Conservation (phyloP, 306 rosid genomes). For the Glycine tomentella region DNA sequence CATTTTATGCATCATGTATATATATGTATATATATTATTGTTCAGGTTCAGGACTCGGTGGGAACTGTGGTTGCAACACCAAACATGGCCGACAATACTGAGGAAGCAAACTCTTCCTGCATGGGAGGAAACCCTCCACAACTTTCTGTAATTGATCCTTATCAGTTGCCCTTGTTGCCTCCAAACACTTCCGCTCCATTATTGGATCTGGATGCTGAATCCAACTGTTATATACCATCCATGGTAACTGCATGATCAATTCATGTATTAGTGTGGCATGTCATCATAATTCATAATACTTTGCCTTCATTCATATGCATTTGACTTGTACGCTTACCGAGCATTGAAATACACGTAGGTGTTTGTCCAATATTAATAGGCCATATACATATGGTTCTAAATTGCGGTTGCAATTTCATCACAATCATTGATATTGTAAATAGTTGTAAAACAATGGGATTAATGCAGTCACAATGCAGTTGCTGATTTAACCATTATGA, state of each 20-base stretch:
- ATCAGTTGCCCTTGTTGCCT: not conserved
- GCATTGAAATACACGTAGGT: not conserved
- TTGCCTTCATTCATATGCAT: not conserved
- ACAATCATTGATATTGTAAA: no score
- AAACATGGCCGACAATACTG: not conserved
- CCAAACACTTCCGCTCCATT: not conserved
- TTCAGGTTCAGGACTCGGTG: not conserved
- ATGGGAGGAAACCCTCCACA: not conserved
- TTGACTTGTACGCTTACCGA: not conserved
- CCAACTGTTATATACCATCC: not conserved
- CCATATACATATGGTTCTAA: no score
- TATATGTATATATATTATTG: not conserved
- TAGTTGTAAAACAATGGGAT: no score
- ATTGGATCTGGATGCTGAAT: not conserved
- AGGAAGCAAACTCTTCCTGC: not conserved
- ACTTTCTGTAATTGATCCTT: not conserved
- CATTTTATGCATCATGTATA: not conserved
- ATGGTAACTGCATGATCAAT: constrained; percentile 16
- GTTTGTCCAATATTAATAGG: not conserved
- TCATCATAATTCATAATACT: not conserved
- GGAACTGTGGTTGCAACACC: not conserved
- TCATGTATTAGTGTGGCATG: not conserved
- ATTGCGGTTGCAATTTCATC: no score
- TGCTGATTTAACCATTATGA: no score
- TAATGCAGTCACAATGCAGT: no score